These are phyloP conservation scores for Lentinula novae-zelandiae DNA, from an alignment of 1,284 basidiomycete genomes.

Conservation along the genomic window DNA sequence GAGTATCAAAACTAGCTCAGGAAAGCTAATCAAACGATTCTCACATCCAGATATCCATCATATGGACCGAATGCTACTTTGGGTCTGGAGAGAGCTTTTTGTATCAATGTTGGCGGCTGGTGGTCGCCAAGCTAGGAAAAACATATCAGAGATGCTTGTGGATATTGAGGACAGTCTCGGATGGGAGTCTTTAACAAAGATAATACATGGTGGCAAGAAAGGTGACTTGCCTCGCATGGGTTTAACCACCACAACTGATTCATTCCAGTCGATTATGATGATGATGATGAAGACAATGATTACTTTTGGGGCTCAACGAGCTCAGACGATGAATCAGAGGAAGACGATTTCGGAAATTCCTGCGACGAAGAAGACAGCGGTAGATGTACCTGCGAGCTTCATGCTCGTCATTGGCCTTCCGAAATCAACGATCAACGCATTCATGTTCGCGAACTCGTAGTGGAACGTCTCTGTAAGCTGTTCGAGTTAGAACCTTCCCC, in stretches of 20 bases:
- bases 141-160: conserved; percentile 47
- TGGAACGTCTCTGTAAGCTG: conserved; percentile 35
- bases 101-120: conserved; percentile 46
- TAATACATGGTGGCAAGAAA: conserved; percentile 47
- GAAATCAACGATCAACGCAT: conserved; percentile 35
- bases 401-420: conserved; percentile 50
- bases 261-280: conserved; percentile 10
- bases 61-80: conserved; percentile 47
- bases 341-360: conserved; percentile 24
- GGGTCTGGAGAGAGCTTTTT: conserved; percentile 69
- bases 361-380: conserved; percentile 23
- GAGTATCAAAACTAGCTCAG: conserved; percentile 36
- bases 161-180: conserved; percentile 50
- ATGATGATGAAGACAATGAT: conserved; percentile 28
- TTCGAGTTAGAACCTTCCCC: conserved; percentile 49
- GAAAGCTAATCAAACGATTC: conserved; percentile 47
- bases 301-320: conserved; percentile 19
- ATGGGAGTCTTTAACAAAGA: conserved; percentile 45
- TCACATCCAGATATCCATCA: conserved; percentile 44
- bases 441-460: conserved; percentile 40
- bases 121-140: conserved; percentile 29
- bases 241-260: conserved; percentile 12
- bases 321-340: conserved; percentile 24
- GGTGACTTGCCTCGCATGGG: conserved; percentile 27
- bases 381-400: conserved; percentile 29